Base-by-base conservation (phyloP, 495 filamentous ascomycete species). In the Penicillium coprophilum region DNA sequence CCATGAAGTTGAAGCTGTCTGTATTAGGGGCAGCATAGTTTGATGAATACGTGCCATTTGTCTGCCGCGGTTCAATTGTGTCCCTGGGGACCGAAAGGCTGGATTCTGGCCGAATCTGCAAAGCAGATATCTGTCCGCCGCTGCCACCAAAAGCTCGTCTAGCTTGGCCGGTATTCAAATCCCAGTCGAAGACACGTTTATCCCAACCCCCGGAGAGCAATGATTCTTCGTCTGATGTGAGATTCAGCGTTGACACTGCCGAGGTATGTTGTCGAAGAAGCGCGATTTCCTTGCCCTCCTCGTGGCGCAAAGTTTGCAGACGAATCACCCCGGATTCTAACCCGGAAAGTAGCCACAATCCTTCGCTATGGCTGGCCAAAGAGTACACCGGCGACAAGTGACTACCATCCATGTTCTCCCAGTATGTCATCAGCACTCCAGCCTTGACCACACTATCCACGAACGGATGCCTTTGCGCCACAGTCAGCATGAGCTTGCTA, bases 361-460 rank as follows among this genome's bases (percentile, higher is more conserved):
- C 91, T 66, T 94, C 85, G 45, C 87, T 89, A 53, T 97, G 93
- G 17, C 92, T 86, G 4, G 95, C 95, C 38, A 99, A 73, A 17
- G 91, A 96, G 68, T 99, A 97, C 1, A 99, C 92, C 0, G 94
- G 91, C 21, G 90, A 95, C 31, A 93, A 39, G 31, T 66, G 57
- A 51, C 62, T 73, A 3, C 71, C 83, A 58, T 88, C 85, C 67
- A 75, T 77, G 60, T 96, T 97, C 67, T 95, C 95, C 94, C 95
- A 99, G 68, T 97, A 98, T 64, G 87, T 94, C 82, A 96, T 84
- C 50, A 97, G 72, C 15, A 96, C 85, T 1, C 93, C 94, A 12
- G 92, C 92, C 69, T 97, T 97, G 38, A 90, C 88, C 15, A 99
- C 94, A 59, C 89, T 96, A 66, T 99, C 94, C 32, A 99, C 94